Evolutionary conservation across 176 grass and related monocot species (phyloP).

Genomic region (Oryza rufipogon): DNA sequence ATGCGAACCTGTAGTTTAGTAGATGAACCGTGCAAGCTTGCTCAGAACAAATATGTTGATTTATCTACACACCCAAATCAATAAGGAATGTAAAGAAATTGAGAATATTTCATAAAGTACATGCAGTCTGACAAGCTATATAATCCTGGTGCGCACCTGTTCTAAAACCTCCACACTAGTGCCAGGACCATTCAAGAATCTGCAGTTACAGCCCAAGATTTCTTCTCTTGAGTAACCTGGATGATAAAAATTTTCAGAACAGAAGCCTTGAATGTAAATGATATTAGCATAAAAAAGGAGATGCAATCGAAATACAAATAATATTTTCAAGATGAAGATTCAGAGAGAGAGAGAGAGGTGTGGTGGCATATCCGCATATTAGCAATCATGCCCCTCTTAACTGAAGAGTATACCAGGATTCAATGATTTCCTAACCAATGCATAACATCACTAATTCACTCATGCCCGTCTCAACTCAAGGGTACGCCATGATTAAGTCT

Average conservation of each 20-base stretch:
- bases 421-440: background rate
- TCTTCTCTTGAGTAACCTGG: constrained; percentile 92
- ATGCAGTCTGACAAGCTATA: constrained; percentile 23
- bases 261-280: constrained; percentile 12
- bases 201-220: constrained; percentile 76
- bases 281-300: background rate
- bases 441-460: constrained; percentile 4
- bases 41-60: constrained; percentile 65
- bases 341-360: background rate
- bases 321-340: background rate
- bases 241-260: constrained; percentile 11
- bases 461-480: constrained; percentile 1
- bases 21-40: constrained; percentile 70
- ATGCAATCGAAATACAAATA: background rate
- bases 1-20: constrained; percentile 74
- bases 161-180: constrained; percentile 72
- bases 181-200: constrained; percentile 73
- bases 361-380: background rate
- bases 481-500: background rate
- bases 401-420: background rate
- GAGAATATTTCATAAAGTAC: constrained; percentile 11
- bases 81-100: constrained; percentile 19
- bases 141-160: constrained; percentile 56
- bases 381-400: background rate
- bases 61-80: constrained; percentile 64